A percentile compares a stretch with the other conserved stretches of the same genome.
Evolutionary conservation across 2,329 filamentous ascomycete species (phyloP).

Genomic region (Zarea fungicola): DNA sequence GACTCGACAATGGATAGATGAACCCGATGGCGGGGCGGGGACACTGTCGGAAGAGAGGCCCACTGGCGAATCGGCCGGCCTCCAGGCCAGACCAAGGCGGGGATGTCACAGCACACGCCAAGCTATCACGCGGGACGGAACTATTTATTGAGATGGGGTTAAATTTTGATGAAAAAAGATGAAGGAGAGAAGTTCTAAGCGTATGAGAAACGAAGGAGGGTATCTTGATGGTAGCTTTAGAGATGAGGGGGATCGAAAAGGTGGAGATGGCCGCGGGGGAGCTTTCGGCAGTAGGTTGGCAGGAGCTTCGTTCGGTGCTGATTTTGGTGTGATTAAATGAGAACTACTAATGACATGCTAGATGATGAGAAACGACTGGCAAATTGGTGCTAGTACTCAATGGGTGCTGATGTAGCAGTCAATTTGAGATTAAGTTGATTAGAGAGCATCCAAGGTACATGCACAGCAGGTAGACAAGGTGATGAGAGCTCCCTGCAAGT

Average conservation of each 20-base stretch:
- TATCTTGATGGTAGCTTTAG: neutral
- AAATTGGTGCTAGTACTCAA: too few species aligned
- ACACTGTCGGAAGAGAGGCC: neutral
- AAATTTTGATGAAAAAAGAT: slow-evolving; percentile 1
- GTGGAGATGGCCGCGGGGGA: slow-evolving; percentile 9
- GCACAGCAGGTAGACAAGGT: neutral
- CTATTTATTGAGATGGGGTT: neutral
- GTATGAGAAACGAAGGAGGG: neutral
- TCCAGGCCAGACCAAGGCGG: slow-evolving; percentile 9
- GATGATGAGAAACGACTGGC: too few species aligned
- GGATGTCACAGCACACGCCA: neutral
- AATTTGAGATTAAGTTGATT: too few species aligned
- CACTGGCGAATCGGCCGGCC: slow-evolving; percentile 10
- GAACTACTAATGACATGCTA: too few species aligned
- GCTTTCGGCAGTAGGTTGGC: neutral
- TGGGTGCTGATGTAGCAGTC: too few species aligned
- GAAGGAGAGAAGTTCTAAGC: neutral
- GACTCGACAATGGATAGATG: slow-evolving; percentile 10
- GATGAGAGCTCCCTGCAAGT: neutral
- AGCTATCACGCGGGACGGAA: neutral
- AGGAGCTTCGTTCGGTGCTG: too few species aligned
- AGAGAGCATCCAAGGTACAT: neutral
- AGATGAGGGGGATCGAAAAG: slow-evolving; percentile 14
- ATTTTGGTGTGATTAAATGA: too few species aligned
- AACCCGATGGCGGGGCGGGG: slow-evolving; percentile 13